Base-by-base conservation (phyloP, 2,329 filamentous ascomycete genomes). In the Trichoderma polysporum region DNA sequence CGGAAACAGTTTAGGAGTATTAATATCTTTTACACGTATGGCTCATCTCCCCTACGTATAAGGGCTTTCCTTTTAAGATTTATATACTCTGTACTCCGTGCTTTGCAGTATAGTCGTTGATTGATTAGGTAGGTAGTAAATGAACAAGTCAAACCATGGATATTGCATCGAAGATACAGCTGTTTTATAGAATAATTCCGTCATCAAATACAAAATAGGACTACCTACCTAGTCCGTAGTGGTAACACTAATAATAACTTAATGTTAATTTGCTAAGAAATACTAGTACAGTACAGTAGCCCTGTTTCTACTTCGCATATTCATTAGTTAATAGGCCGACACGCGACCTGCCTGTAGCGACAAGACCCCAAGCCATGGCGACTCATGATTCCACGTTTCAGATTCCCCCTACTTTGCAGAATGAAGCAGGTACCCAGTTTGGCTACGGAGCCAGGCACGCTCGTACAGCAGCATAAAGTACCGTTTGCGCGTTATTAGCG, bases 371-470 rank as follows among this genome's bases (percentile, higher is more conserved):
- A 58, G 15, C 4, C 17, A 50, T n/a, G n/a, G n/a, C n/a, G n/a
- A n/a, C n/a, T n/a, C n/a, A n/a, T 47, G 27, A 37, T 47, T 47
- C 27, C 33, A 29, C 31, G 61, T 64, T 64, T 64, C 61, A 64
- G 37, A 64, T 64, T n/a, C 61, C 61, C 60, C 61, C 37, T 64
- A 45, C 50, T 64, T 56, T 64, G 61, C 61, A 47, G 37, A 56
- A 47, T 64, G 50, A 22, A 64, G 61, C 61, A 64, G 61, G 61
- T 64, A 54, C 59, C 47, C 49, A 41, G 35, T 22, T 19, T 22
- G 33, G 58, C 58, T 61, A 61, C 54, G 45, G 45, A 61, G 58
- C 33, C 33, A 41, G 59, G 59, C 27, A 53, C 58, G n/a, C n/a
- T 10, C 33, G 33, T 9, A 15, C 39, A n/a, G 27, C 47, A 61